Percentiles rank a stretch among this genome's conserved stretches.
Conservation (phyloP, 805 yeast species). For the Candida lessepsii region DNA sequence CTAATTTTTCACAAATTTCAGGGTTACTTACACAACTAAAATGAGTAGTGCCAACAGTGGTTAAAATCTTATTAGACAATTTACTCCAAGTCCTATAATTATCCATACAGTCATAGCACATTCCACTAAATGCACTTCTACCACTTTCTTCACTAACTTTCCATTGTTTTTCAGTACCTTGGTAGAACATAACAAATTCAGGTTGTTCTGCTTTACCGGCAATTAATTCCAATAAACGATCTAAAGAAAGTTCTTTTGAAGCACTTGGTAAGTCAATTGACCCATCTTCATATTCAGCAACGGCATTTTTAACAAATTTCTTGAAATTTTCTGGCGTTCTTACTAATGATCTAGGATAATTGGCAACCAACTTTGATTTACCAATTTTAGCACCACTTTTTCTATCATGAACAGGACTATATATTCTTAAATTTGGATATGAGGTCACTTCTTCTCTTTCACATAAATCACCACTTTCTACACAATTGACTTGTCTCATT, state of each 20-base stretch:
- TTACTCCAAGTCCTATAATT: slow-evolving; percentile 58
- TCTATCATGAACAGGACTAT: slow-evolving; percentile 50
- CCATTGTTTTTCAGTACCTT: slow-evolving; percentile 47
- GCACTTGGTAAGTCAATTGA: slow-evolving; percentile 38
- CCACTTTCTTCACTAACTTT: slow-evolving; percentile 28
- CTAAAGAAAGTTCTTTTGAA: slow-evolving; percentile 39
- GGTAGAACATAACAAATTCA: slow-evolving; percentile 64
- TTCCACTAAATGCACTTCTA: slow-evolving; percentile 33
- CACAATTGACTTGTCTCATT: slow-evolving; percentile 82
- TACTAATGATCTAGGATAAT: slow-evolving; percentile 47
- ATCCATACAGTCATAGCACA: slow-evolving; percentile 50
- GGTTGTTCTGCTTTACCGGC: slow-evolving; percentile 53
- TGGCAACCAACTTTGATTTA: slow-evolving; percentile 30
- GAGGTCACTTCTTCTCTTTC: slow-evolving; percentile 55
- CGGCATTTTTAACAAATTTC: slow-evolving; percentile 55
- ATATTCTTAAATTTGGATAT: slow-evolving; percentile 75
- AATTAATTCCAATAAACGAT: slow-evolving; percentile 46
- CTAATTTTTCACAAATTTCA: slow-evolving; percentile 52
- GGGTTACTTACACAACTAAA: slow-evolving; percentile 56
- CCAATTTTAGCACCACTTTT: slow-evolving; percentile 25
- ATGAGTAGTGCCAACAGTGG: slow-evolving; percentile 48
- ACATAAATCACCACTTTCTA: slow-evolving; percentile 85
- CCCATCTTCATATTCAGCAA: slow-evolving; percentile 41
- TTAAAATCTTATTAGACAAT: slow-evolving; percentile 47
- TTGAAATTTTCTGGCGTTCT: slow-evolving; percentile 50